Evolutionary conservation across 2,329 filamentous ascomycete genomes (phyloP), one percentile per base, ranked within the genome.

Genomic region (Leptodontidium sp.): DNA sequence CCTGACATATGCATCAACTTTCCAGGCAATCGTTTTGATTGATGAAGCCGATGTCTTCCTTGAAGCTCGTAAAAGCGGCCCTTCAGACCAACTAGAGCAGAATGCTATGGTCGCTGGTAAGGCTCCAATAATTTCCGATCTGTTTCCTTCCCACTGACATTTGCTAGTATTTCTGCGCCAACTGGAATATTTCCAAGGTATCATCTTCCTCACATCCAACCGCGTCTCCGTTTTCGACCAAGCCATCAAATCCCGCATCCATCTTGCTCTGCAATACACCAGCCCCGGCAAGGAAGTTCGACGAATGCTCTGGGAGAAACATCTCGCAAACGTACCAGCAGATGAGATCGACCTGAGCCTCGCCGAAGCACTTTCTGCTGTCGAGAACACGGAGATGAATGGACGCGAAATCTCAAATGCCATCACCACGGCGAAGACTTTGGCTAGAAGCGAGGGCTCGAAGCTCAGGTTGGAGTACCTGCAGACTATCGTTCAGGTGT

Each of bases 1-100:
- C 65, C 84, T 94, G 69, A 89, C 92, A 75, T 89, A 94, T 69
- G 91, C 91, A 1, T 89, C 92, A 70, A 85, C 85, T 0, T 93
- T 91, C 90, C 88, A 90, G 63, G 90, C 90, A 0, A 87, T 93
- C 1, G 82, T 93, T 0, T 84, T 93, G 6, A 86, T 93, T 1
- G 91, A 93, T 75, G 91, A 93, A 80, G 90, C 87, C 21, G 88
- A 90, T 73, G 85, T 89, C 9, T 90, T 89, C 79, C 75, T 80
- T 1, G 74, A 78, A 63, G 73, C 74, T n/a, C 70, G 72, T 17
- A 87, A 70, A 43, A 63, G 55, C 38, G 65, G 62, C 14, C 67
- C 70, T 1, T 68, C 75, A 9, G 73, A 78, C 68, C 78, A 81
- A 67, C 72, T 81, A 3, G 74, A 80, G 68, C 78, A 80, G 62